phyloP scores from a whole-genome alignment of 495 filamentous ascomycete species.

The Sabuloglossum arenarium region DNA sequence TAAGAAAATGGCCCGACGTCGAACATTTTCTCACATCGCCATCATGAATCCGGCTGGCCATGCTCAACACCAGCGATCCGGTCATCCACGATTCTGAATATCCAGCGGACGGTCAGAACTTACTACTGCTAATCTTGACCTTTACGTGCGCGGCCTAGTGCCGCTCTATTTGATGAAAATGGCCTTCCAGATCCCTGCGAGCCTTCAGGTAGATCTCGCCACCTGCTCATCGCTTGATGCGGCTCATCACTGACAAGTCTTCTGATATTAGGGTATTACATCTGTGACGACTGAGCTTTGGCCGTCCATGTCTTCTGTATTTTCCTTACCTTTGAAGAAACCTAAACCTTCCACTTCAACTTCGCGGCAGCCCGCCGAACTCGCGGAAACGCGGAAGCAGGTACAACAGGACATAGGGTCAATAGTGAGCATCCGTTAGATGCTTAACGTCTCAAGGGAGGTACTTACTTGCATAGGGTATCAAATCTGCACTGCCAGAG shows the following conservation, averaged over 20 bases:
- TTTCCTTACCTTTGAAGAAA: constrained; percentile 23
- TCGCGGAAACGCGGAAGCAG: background rate
- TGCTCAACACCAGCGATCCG: background rate
- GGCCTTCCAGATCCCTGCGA: background rate
- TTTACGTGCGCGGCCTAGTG: constrained; percentile 1
- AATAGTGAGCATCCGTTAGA: background rate
- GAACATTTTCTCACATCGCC: background rate
- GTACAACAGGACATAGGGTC: background rate
- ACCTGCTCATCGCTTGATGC: background rate
- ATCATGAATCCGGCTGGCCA: background rate
- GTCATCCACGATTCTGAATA: background rate
- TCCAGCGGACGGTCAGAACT: background rate
- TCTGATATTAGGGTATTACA: background rate
- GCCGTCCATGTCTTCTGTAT: constrained; percentile 29
- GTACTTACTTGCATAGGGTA: background rate
- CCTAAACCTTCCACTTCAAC: background rate
- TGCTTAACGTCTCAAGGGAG: background rate
- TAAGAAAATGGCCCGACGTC: background rate
- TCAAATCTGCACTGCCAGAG: background rate
- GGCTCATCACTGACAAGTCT: background rate
- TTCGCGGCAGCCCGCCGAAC: background rate
- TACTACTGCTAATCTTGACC: background rate
- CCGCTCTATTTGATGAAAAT: background rate
- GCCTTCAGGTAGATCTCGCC: background rate
- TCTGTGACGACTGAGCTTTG: constrained; percentile 25